Evolutionary conservation across 2,329 filamentous ascomycete species (phyloP), one percentile per base, ranked within the genome.

Genomic region (Fusarium robinianum): DNA sequence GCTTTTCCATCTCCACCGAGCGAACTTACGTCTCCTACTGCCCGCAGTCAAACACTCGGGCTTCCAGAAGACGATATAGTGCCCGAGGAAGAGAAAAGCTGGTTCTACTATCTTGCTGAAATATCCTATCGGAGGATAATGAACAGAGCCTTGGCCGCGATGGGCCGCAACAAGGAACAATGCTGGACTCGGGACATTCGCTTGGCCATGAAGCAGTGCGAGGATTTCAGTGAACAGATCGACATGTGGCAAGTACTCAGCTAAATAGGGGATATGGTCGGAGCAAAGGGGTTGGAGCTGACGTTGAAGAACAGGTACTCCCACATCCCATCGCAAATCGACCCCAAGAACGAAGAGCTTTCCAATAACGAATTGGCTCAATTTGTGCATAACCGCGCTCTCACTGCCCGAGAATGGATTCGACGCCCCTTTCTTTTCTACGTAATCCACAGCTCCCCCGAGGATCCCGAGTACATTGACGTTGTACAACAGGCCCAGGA

Each of bases 91-190:
- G 69, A 48, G 61, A 70, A 31, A 58, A 68, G 66, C 41, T 73
- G 71, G 71, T 72, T 69, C 51, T 72, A 72, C 49, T 74, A 73
- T 38, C 60, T 72, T 6, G 69, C 71, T 2, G 71, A 74, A 40
- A 68, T 73, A 31, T 68, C 72, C 0, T 60, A 70, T 5, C 58
- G 71, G 3, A 63, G 71, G 4, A 70, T 74, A 29, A 66, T 66
- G 26, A 72, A 73, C 40, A 63, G 70, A 14, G 66, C 72, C 14
- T 53, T 72, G 31, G 70, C 61, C 19, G 53, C 51, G 6, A 57
- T 65, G 14, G 63, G 54, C 10, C 43, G 47, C 2, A 48, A 56
- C 15, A 50, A 51, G 4, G 23, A 30, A 8, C 25, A 38, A 3
- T 41, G 37, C 11, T 60, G 58, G 58, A 41, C 57, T 21, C 23